Base-by-base conservation (phyloP, 805 yeast genomes). In the Candida sphagnicola region DNA sequence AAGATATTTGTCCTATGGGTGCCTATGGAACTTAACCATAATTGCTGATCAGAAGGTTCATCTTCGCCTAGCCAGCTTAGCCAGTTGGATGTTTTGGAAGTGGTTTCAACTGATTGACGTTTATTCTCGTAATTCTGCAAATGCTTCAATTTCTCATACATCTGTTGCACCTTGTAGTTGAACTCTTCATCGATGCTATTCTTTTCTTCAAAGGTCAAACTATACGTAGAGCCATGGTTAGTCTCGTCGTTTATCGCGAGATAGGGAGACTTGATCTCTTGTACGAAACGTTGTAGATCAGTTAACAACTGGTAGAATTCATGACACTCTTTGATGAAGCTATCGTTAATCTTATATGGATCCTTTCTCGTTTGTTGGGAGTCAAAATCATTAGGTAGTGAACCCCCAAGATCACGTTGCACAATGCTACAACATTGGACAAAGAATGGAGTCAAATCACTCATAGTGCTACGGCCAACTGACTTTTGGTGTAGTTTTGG, bases 131-230 rank as follows among this genome's bases (percentile, higher is more conserved):
- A 78, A 2, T 63, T 58, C 40, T 74, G 78, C 35, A 77, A 52
- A 38, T 65, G 53, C 42, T 72, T 74, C 34, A 77, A 64, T 49
- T 77, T 72, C 41, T 74, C 75, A 43, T 70, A 70, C 45, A 76
- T 62, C 40, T 70, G 69, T 46, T 76, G 80, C 33, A 79, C 48
- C 50, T 76, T 74, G 17, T 70, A 49, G 40, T 77, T 69, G 31
- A 77, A 65, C 41, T 77, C 78, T 34, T 76, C 72, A 46, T 79
- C 85, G 16, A 80, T 67, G 26, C 69, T 66, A 43, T 77, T 77
- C 48, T 78, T 75, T 28, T 78, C 81, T 8, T 59, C 65, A 21
- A 68, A 66, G 18, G 70, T 49, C 54, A 76, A 62, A 5, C 46
- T 48, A 10, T 35, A 34, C 3, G 26, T 5, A 4, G 43, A 24